These are phyloP conservation scores for Mycena leptocephala DNA, from an alignment of 768 basidiomycete species.

Conservation along the genomic window DNA sequence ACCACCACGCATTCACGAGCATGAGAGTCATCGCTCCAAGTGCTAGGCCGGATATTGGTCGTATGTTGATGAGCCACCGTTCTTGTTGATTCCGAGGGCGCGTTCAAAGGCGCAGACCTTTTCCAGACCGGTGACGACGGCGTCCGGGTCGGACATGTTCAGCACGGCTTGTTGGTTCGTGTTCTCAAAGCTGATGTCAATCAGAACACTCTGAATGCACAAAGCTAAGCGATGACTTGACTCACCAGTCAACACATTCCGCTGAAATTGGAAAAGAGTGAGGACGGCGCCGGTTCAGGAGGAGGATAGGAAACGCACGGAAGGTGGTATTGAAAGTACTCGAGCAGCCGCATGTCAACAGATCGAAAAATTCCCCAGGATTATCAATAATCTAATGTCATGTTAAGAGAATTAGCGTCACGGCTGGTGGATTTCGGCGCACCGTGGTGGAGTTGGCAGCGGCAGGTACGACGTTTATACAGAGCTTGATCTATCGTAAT, in stretches of 20 bases:
- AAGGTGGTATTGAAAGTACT: constrained; percentile 60
- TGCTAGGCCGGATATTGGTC: not conserved
- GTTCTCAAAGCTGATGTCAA: constrained; percentile 63
- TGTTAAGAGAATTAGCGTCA: not conserved
- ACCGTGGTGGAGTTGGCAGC: constrained; percentile 73
- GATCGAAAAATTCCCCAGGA: constrained; percentile 53
- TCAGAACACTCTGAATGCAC: not conserved
- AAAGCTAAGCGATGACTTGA: constrained; percentile 8
- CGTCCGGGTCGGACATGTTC: constrained; percentile 62
- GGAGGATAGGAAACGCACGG: constrained; percentile 4
- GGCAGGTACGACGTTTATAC: constrained; percentile 71
- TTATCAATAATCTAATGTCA: constrained; percentile 72
- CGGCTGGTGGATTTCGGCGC: constrained; percentile 21
- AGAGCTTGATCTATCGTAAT: constrained; percentile 71
- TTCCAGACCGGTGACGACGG: constrained; percentile 65
- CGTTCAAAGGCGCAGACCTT: constrained; percentile 68
- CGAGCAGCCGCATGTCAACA: constrained; percentile 65
- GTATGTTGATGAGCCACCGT: constrained; percentile 44
- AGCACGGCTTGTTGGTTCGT: constrained; percentile 73
- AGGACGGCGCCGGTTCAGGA: constrained; percentile 52
- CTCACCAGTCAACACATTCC: constrained; percentile 80
- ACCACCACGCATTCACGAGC: not conserved
- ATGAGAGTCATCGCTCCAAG: not conserved
- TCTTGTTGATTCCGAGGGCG: constrained; percentile 65
- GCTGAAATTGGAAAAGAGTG: constrained; percentile 51